Evolutionary conservation across 169 alveolate species (phyloP).

Genomic region (Condylostoma magnum): DNA sequence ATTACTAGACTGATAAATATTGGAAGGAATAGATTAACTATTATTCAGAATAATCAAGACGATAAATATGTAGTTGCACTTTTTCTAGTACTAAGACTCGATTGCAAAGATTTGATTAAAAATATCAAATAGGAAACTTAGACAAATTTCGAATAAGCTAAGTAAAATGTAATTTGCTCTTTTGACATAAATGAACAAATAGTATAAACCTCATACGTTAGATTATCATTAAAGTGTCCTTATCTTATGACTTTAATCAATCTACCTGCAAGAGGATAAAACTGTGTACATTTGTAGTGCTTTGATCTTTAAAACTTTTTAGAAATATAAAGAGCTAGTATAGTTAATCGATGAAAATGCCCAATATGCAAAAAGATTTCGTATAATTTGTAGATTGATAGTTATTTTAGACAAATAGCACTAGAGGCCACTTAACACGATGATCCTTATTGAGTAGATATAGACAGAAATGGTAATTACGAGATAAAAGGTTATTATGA

Average conservation of each 20-base stretch:
- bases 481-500: too few relatives aligned
- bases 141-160: neutral
- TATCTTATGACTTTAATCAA: slow-evolving; percentile 59
- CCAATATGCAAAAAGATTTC: slow-evolving; percentile 73
- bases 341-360: slow-evolving; percentile 93
- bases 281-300: slow-evolving; percentile 90
- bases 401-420: neutral
- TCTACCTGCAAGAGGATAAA: slow-evolving; percentile 88
- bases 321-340: slow-evolving; percentile 82
- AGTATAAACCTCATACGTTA: neutral
- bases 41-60: neutral
- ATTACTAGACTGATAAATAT: neutral
- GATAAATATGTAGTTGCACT: neutral
- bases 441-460: too few relatives aligned
- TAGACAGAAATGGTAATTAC: too few relatives aligned
- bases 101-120: neutral
- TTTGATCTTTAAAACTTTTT: slow-evolving; percentile 87
- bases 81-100: neutral
- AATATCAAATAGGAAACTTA: neutral
- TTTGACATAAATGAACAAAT: neutral
- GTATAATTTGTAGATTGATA: neutral
- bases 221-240: slow-evolving; percentile 37
- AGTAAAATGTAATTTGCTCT: neutral
- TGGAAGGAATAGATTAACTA: neutral
- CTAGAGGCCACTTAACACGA: neutral